phyloP scores from a whole-genome alignment of 2,329 filamentous ascomycete species.

The Phoma sp. region DNA sequence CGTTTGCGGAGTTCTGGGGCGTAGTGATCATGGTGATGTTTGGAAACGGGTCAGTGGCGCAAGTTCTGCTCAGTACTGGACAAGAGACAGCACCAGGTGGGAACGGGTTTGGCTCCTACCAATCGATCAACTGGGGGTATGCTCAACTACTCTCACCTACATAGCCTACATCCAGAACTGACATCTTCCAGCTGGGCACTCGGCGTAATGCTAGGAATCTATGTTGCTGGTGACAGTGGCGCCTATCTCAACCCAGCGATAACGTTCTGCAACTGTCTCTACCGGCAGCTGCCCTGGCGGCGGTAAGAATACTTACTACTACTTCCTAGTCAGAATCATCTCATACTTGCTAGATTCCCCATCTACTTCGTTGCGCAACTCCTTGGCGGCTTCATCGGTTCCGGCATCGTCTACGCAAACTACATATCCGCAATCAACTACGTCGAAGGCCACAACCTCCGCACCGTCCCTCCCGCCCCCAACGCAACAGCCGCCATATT shows the following conservation, averaged over 20 bases:
- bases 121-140: slow-evolving; percentile 54
- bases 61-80: slow-evolving; percentile 50
- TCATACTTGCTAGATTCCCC: too few species aligned
- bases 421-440: slow-evolving; percentile 66
- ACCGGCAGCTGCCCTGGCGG: slow-evolving; percentile 72
- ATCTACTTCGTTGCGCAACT: slow-evolving; percentile 72
- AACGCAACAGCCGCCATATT: slow-evolving; percentile 75
- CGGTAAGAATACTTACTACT: too few species aligned
- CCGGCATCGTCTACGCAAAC: slow-evolving; percentile 54
- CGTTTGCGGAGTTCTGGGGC: slow-evolving; percentile 56
- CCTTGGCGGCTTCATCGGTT: slow-evolving; percentile 70
- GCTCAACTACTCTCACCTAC: slow-evolving; percentile 6
- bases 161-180: too few species aligned
- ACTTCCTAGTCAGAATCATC: too few species aligned
- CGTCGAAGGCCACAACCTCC: slow-evolving; percentile 67
- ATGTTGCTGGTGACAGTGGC: slow-evolving; percentile 70
- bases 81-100: slow-evolving; percentile 51
- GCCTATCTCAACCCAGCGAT: slow-evolving; percentile 72
- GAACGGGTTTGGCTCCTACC: slow-evolving; percentile 53
- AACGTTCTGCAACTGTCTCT: slow-evolving; percentile 73
- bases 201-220: slow-evolving; percentile 61
- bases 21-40: slow-evolving; percentile 54
- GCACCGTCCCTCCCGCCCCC: slow-evolving; percentile 65
- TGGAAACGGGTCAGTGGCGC: slow-evolving; percentile 54
- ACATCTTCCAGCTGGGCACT: slow-evolving; percentile 41